Conservation (phyloP, 2,329 filamentous ascomycete genomes). For the Aspergillus pseudoterreus region DNA sequence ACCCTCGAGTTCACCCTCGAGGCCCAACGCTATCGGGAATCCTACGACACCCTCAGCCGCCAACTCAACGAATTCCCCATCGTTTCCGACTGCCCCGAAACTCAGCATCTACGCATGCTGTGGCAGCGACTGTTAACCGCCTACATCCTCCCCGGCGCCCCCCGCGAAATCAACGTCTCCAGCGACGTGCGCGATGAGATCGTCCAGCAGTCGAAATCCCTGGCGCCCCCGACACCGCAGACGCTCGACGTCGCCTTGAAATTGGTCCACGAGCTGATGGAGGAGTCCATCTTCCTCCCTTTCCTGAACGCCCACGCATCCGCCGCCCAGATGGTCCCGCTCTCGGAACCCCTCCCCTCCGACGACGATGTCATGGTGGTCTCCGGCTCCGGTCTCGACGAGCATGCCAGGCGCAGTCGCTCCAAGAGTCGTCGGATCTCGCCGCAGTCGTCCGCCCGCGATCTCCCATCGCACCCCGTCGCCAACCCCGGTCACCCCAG, state of each 20-base stretch:
- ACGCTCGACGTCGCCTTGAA: conserved; percentile 76
- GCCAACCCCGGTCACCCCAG: conserved; percentile 18
- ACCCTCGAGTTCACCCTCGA: conserved; percentile 97
- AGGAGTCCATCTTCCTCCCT: conserved; percentile 88
- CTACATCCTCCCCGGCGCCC: conserved; percentile 82
- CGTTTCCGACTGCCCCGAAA: conserved; percentile 52
- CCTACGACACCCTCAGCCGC: conserved; percentile 59
- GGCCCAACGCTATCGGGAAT: conserved; percentile 75
- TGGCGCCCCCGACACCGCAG: conserved; percentile 67
- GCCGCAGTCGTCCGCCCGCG: conserved; percentile 31
- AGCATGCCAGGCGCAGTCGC: conserved; percentile 23
- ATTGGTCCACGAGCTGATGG: conserved; percentile 95
- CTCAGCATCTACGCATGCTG: conserved; percentile 69
- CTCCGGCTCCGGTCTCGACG: conserved; percentile 28
- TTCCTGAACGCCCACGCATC: conserved; percentile 70
- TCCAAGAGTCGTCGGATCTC: conserved; percentile 28
- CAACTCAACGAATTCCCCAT: conserved; percentile 44
- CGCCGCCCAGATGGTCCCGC: conserved; percentile 45
- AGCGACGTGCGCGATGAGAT: conserved; percentile 79
- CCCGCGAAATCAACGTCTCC: conserved; percentile 86
- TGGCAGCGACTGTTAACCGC: conserved; percentile 87
- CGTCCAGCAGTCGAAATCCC: conserved; percentile 58
- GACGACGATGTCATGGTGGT: conserved; percentile 34
- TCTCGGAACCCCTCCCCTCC: conserved; percentile 39
- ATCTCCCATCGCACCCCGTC: conserved; percentile 25